Evolutionary conservation across 2,329 filamentous ascomycete species (phyloP).

Genomic region (Chrysosphaeria jannelii): DNA sequence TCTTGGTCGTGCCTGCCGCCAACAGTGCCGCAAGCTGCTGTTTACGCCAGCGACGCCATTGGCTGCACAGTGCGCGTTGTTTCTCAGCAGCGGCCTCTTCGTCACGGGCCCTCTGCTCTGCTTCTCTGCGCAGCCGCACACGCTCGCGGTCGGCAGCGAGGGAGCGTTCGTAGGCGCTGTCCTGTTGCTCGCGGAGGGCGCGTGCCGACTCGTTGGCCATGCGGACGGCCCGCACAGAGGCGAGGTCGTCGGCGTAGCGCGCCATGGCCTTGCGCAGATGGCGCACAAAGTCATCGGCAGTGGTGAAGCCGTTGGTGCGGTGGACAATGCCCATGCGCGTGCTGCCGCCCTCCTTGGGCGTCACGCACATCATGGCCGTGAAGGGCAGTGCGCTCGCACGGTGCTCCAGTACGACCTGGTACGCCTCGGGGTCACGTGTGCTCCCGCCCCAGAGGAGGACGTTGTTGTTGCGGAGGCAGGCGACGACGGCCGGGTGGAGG

Average conservation of each 20-base stretch:
- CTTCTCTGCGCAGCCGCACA: slow-evolving; percentile 39
- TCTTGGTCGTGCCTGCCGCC: slow-evolving; percentile 33
- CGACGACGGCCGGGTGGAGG: slow-evolving; percentile 39
- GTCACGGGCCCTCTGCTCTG: slow-evolving; percentile 27
- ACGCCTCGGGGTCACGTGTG: slow-evolving; percentile 76
- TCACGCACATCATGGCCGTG: slow-evolving; percentile 59
- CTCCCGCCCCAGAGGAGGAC: slow-evolving; percentile 81
- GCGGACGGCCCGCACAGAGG: slow-evolving; percentile 42
- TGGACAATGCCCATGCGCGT: slow-evolving; percentile 78
- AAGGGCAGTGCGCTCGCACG: slow-evolving; percentile 85
- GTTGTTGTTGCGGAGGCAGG: slow-evolving; percentile 53
- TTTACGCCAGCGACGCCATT: slow-evolving; percentile 57
- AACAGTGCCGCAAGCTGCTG: slow-evolving; percentile 19
- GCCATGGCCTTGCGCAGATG: slow-evolving; percentile 46
- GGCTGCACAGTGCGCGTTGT: slow-evolving; percentile 12
- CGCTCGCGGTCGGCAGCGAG: slow-evolving; percentile 69
- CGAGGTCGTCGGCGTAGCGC: slow-evolving; percentile 47
- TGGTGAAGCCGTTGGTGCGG: slow-evolving; percentile 29
- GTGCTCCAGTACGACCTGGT: slow-evolving; percentile 68
- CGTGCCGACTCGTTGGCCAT: slow-evolving; percentile 57
- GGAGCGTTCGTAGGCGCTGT: slow-evolving; percentile 77
- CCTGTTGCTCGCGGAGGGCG: slow-evolving; percentile 59
- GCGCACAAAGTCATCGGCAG: slow-evolving; percentile 29
- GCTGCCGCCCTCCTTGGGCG: slow-evolving; percentile 36
- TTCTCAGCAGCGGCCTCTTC: slow-evolving; percentile 30